Evolutionary conservation across 2,329 filamentous ascomycete genomes (phyloP), one percentile per base, ranked within the genome.

Genomic region (Botrytis byssoidea): DNA sequence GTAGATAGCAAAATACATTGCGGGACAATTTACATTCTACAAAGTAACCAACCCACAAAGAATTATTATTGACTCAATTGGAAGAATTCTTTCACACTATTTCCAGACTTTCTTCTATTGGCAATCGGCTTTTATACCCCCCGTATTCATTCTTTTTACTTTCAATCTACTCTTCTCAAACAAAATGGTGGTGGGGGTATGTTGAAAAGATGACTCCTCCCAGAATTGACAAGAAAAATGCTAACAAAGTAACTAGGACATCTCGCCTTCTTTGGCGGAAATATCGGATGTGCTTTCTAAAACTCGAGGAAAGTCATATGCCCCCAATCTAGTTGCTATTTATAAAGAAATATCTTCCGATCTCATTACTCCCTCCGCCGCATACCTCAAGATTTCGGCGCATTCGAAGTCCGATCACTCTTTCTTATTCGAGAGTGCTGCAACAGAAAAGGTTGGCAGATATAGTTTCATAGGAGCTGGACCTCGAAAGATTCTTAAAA

Each of bases 381-480:
- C 97, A 78, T 99, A 98, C 83, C 88, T 99, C 77, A 98, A 98
- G 84, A 88, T 98, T 78, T 91, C 93, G 51, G 88, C 90, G 75
- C 90, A 92, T 86, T 92, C 88, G 44, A 85, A 88, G 77, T 93
- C 92, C 67, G 91, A 93, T 78, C 90, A 93, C 80, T 98, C 95
- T 5, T 98, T 98, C 82, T 89, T 99, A 66, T 97, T 97, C 83
- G 96, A 99, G 84, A 97, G 94, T 80, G 96, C 95, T 40, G 94
- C 95, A 35, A 95, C 94, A 42, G 95, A 98, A 83, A 94, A 92
- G 29, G 94, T 99, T 77, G 95, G 95, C 74, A 89, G 96, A 79
- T 98, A 98, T 83, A 97, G 94, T 85, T 99, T 99, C 83, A 89
- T 99, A 74, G 95, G 95, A 77, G 93, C 93, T 78, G 91, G 92